Evolutionary conservation across 2,329 filamentous ascomycete species (phyloP).

Genomic region (Chrysoporthe deuterocubensis): DNA sequence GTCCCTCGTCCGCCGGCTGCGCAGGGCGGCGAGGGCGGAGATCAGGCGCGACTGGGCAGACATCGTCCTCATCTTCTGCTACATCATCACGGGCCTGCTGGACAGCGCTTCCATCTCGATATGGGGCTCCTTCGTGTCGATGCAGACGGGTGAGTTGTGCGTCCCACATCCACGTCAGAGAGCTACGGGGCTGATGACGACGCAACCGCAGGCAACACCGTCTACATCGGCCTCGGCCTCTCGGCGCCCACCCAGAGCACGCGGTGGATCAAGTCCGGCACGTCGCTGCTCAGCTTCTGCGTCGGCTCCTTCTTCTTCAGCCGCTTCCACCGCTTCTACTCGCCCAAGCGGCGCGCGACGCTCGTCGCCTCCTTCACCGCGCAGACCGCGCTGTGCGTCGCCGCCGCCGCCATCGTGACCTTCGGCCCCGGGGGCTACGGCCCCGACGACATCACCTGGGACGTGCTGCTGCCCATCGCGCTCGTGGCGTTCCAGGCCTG

Average conservation of each 20-base stretch:
- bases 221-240: slow-evolving; percentile 78
- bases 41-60: slow-evolving; percentile 68
- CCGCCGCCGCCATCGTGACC: slow-evolving; percentile 59
- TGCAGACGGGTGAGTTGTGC: slow-evolving; percentile 70
- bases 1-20: slow-evolving; percentile 35
- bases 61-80: slow-evolving; percentile 70
- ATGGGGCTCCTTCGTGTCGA: slow-evolving; percentile 81
- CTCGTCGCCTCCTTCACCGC: slow-evolving; percentile 61
- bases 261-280: slow-evolving; percentile 73
- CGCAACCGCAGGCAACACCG: slow-evolving; percentile 64
- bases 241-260: slow-evolving; percentile 57
- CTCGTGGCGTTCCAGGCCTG: slow-evolving; percentile 77
- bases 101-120: slow-evolving; percentile 77
- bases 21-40: slow-evolving; percentile 46
- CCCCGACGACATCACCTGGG: slow-evolving; percentile 56
- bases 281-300: slow-evolving; percentile 72
- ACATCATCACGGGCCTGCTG: slow-evolving; percentile 76
- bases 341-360: slow-evolving; percentile 67
- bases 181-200: too few relatives aligned
- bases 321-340: slow-evolving; percentile 67
- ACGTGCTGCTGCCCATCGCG: slow-evolving; percentile 67
- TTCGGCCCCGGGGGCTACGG: slow-evolving; percentile 45
- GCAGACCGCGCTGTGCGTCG: slow-evolving; percentile 55
- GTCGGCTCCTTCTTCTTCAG: slow-evolving; percentile 73
- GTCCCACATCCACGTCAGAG: neutral